Base-by-base conservation (phyloP, 768 basidiomycete species). In the Kwoniella newhampshirensis region DNA sequence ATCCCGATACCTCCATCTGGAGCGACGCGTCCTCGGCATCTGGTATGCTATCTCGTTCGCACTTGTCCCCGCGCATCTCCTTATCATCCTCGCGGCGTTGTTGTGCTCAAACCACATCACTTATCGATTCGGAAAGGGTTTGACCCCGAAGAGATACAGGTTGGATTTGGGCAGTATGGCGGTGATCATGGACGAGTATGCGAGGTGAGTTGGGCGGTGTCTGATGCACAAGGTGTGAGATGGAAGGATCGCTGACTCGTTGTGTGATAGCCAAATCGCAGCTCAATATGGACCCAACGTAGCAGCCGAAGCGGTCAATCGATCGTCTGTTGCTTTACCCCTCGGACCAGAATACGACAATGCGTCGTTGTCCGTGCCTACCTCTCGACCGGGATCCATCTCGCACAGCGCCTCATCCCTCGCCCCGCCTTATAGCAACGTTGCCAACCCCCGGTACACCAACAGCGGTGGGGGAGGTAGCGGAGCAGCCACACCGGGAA, bases 41-140 rank as follows among this genome's bases (percentile, higher is more conserved):
- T 89, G 87, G 87, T 89, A 86, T 77, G 82, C 80, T 13, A 77
- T 79, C 39, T 77, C 82, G 17, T 89, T 89, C 74, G 74, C 81
- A 15, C 67, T 89, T 51, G 87, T 87, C 13, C 87, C 87, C 1
- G 67, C 84, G 12, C 88, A 89, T 67, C 74, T 91, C 44, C 70
- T 68, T 20, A 79, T 86, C 72, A 88, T 88, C 67, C 58, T 87
- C 59, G 78, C 80, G 1, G 84, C 80, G 13, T 75, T 90, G 52
- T 75, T 90, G 47, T 90, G 86, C 73, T 85, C 85, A 21, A 89
- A 88, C 76, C 88, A 90, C 64, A 84, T 91, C 72, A 90, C 88
- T 20, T 89, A 89, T 73, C 81, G 88, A 49, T 90, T 90, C 74
- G 88, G 88, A 9, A 90, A 89, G 79, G 88, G 89, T 57, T 85